Conservation (phyloP, 1,139 yeast genomes). For the Candida sp. region DNA sequence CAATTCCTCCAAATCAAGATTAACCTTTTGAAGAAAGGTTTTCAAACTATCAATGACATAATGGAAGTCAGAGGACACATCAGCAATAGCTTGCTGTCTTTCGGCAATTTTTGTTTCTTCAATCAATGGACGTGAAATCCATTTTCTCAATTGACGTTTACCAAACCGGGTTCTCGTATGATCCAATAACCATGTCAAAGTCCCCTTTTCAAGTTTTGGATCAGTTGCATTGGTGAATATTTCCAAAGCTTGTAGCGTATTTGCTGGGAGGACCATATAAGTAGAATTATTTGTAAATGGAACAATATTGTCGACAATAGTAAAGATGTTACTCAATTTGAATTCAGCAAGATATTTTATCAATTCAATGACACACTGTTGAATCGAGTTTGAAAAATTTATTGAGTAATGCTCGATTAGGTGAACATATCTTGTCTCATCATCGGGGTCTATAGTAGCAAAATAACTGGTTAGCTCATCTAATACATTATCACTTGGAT, state of each 20-base stretch:
- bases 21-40: slow-evolving; percentile 32
- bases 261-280: slow-evolving; percentile 67
- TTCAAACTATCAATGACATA: slow-evolving; percentile 54
- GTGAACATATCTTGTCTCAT: slow-evolving; percentile 7
- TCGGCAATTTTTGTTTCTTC: slow-evolving; percentile 49
- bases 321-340: slow-evolving; percentile 54
- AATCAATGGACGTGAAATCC: slow-evolving; percentile 76
- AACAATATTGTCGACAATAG: slow-evolving; percentile 42
- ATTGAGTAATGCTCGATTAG: slow-evolving; percentile 22
- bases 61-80: slow-evolving; percentile 43
- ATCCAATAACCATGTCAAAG: slow-evolving; percentile 75
- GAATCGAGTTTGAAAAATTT: slow-evolving; percentile 22
- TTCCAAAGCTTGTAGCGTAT: slow-evolving; percentile 68
- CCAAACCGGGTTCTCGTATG: slow-evolving; percentile 83
- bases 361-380: slow-evolving; percentile 46
- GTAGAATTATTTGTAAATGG: slow-evolving; percentile 46
- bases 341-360: slow-evolving; percentile 60
- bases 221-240: slow-evolving; percentile 66
- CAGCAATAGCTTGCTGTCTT: slow-evolving; percentile 64
- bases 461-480: slow-evolving; percentile 13
- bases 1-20: slow-evolving; percentile 61
- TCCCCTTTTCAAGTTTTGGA: slow-evolving; percentile 48
- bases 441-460: slow-evolving; percentile 8
- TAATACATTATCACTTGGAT: slow-evolving; percentile 1
- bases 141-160: slow-evolving; percentile 54